Evolutionary conservation across 2,329 filamentous ascomycete species (phyloP), one percentile per base, ranked within the genome.

Genomic region (Arthrobotrys pseudoclavata): DNA sequence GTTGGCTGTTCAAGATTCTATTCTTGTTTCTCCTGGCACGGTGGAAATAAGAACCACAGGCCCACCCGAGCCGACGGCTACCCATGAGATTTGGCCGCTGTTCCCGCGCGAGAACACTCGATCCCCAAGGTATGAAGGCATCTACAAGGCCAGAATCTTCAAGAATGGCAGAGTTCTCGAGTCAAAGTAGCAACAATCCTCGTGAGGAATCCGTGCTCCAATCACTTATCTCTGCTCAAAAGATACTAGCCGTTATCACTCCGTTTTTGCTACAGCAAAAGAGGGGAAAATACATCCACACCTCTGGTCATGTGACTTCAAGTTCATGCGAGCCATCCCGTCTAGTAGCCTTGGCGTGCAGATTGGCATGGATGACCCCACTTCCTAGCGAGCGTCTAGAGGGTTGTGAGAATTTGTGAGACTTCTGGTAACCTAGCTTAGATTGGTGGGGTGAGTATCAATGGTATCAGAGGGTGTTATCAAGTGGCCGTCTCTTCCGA

Each of bases 271-370:
- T 18, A 34, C 24, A 29, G 42, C 3, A 26, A 57, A 66, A 67
- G 67, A 68, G 74, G 66, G 57, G 66, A 76, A 31, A 76, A 20
- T 26, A 40, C 22, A 67, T 62, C 74, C 67, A 70, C 67, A 71
- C 74, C 34, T 45, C 3, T 20, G 53, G n/a, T 77, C 74, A 77
- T 77, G 74, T 77, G 74, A 77, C 74, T 66, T 77, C 66, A 71
- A 67, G 42, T 71, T 77, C 74, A 77, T 77, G 74, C 74, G 74
- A 77, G 74, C 67, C 74, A 77, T 77, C 74, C 74, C 74, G 74
- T 55, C 67, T 77, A 77, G 67, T 71, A 37, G 74, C 22, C 74
- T 77, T 77, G 74, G 74, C 74, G 40, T 67, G 61, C 67, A 77
- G 26, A 55, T 29, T 62, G 34, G 52, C 45, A 71, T 62, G 67